These are phyloP conservation scores for Rosa chinensis DNA, from an alignment of 306 rosid genomes.

Conservation along the genomic window DNA sequence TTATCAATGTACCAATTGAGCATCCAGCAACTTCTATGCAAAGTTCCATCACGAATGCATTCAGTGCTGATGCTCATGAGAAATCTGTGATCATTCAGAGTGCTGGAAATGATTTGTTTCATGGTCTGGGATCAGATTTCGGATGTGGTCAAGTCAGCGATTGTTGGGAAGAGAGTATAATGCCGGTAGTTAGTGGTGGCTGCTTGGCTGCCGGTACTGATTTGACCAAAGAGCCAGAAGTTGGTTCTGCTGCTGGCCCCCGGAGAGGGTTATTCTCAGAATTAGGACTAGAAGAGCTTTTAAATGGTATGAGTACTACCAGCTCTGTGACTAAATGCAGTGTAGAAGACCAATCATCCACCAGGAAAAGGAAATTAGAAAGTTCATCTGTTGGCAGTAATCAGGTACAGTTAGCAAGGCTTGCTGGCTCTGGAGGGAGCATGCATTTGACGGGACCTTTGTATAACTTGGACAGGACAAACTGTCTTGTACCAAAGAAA, in stretches of 20 bases:
- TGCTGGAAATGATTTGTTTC: conserved; percentile 34
- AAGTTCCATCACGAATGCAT: conserved; percentile 29
- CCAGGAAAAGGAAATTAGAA: conserved; percentile 42
- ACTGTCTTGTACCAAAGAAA: conserved; percentile 40
- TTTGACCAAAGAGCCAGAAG: conserved; percentile 43
- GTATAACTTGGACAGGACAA: conserved; percentile 31
- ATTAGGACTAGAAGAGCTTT: conserved; percentile 63
- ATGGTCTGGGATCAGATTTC: conserved; percentile 37
- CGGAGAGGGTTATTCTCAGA: conserved; percentile 65
- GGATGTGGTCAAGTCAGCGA: conserved; percentile 33
- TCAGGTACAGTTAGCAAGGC: conserved; percentile 32
- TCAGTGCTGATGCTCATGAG: conserved; percentile 32
- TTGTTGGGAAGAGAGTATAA: conserved; percentile 42
- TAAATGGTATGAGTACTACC: conserved; percentile 41
- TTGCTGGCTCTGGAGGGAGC: conserved; percentile 27
- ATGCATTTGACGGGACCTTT: conserved; percentile 32
- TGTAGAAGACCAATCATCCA: conserved; percentile 43
- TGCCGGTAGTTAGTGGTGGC: conserved; percentile 36
- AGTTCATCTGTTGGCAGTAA: conserved; percentile 36
- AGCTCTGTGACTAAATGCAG: conserved; percentile 37
- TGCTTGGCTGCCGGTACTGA: conserved; percentile 26
- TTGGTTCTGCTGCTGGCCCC: conserved; percentile 30
- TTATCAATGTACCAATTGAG: conserved; percentile 24
- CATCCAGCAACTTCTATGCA: conserved; percentile 27
- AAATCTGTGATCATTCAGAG: conserved; percentile 26